Evolutionary conservation across 306 rosid genomes (phyloP), one percentile per base, ranked within the genome.

Genomic region (Parietaria judaica): DNA sequence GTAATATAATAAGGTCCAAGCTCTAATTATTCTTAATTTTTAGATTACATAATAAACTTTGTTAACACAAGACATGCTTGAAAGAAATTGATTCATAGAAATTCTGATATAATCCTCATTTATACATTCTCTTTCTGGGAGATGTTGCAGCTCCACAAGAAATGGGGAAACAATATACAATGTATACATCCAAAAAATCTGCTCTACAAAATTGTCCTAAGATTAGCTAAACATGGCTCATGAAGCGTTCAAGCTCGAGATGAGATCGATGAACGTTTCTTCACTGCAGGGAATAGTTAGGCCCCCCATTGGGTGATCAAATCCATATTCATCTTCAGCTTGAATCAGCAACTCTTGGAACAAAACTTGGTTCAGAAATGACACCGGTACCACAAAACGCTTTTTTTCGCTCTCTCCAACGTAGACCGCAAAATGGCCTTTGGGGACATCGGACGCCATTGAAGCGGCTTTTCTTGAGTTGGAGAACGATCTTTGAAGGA

Each of bases 281-380:
- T 80, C 79, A 4, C 60, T 60, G 67, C 80, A 80, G 46, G 80
- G 81, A 63, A 75, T 70, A 64, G 83, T 81, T 46, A 81, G 72
- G 31, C 88, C 86, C 11, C 84, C 79, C 77, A 72, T 65, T 14
- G 81, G 80, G 79, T 79, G 85, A 36, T 77, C 66, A 49, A 64
- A 79, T 48, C 81, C 82, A 8, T 72, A 74, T 58, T 79, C 82
- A 78, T 84, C 80, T 37, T 78, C 72, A 1, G 74, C 80, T 37
- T 67, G 53, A 47, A 17, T 73, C 38, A 73, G 45, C 31, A 76
- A 50, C 5, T 78, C 67, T 60, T 70, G 76, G 50, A 80, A 84
- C 35, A 66, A 38, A 60, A 82, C 63, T 41, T 73, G 72, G 54
- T 56, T 80, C 72, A 80, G 66, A 66, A 53, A 70, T 12, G 80